Evolutionary conservation across 2,329 filamentous ascomycete genomes (phyloP), one percentile per base, ranked within the genome.

Genomic region (Neofusicoccum cordaticola): DNA sequence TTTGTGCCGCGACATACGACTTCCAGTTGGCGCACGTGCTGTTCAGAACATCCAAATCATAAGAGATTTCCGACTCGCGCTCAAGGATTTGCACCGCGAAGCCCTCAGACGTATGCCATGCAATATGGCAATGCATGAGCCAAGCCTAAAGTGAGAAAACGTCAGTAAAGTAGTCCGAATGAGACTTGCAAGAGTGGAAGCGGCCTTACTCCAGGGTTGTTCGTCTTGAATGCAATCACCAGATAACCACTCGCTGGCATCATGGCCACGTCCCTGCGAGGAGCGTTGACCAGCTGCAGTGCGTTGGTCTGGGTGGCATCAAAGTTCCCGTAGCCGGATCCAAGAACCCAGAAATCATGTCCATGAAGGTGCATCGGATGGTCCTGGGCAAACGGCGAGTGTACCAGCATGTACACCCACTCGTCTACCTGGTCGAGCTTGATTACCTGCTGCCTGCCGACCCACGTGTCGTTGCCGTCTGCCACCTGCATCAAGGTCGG

Each of bases 31-130:
- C 27, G 53, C 62, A 64, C 8, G 45, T 64, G 3, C 8, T 7
- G 45, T 51, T 58, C 27, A 64, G 52, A 19, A 31, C 31, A 12
- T 64, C 62, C n/a, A 35, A 64, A 31, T 64, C 62, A 64, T 58
- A 15, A 60, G 35, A 27, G 13, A 17, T 3, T 58, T 42, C 72
- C 7, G 66, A 64, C 62, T 74, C 71, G 37, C 77, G 69, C 69
- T 83, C 85, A 6, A 86, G 67, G 68, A 86, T 85, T 70, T 86
- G 82, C 37, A 85, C 74, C 4, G 77, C 80, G 17, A 89, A 77
- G 1, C 75, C 75, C 57, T 77, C 73, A 2, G 68, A 69, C 0
- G 72, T 74, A 62, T 77, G 75, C 71, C 62, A 64, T 22, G 52
- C 62, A 12, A 64, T 64, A n/a, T 64, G 62, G 53, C 62, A 64